Evolutionary conservation across 1,139 yeast species (phyloP).

Genomic region (Debaryomyces udenii): DNA sequence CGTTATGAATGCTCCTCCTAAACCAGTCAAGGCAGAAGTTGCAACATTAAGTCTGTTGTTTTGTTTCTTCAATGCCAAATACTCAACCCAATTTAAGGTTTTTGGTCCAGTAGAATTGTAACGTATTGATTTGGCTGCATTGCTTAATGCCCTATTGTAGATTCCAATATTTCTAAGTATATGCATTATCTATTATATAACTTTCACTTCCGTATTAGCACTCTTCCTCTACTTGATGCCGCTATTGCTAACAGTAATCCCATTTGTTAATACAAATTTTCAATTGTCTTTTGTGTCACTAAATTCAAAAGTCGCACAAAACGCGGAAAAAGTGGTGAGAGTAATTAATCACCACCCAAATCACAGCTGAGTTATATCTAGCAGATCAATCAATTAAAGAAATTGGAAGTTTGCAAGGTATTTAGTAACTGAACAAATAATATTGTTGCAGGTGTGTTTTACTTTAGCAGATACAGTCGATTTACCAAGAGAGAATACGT

Average conservation of each 20-base stretch:
- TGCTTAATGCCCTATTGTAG: conserved; percentile 11
- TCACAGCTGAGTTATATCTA: neutral
- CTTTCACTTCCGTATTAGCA: neutral
- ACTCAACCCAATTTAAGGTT: conserved; percentile 71
- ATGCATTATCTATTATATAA: conserved; percentile 11
- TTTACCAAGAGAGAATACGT: conserved; percentile 1
- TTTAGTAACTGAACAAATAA: conserved; percentile 1
- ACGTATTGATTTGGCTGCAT: conserved; percentile 18
- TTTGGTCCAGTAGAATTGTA: conserved; percentile 21
- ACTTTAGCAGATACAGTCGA: neutral
- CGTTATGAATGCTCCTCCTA: conserved; percentile 68
- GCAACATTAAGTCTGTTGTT: conserved; percentile 71
- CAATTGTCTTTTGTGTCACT: conserved; percentile 7
- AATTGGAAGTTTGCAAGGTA: conserved; percentile 3
- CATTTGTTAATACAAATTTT: neutral
- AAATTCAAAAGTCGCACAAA: conserved; percentile 6
- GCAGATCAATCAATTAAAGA: conserved; percentile 3
- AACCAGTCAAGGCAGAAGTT: conserved; percentile 69
- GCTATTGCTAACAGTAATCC: neutral
- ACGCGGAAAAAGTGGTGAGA: conserved; percentile 10
- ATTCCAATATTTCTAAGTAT: conserved; percentile 21
- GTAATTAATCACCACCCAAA: conserved; percentile 2
- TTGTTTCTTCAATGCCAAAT: conserved; percentile 72
- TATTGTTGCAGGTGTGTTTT: conserved; percentile 1
- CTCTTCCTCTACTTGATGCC: neutral